These are phyloP conservation scores for Macadamia tetraphylla DNA, from an alignment of 164 flowering plant species.

Conservation along the genomic window DNA sequence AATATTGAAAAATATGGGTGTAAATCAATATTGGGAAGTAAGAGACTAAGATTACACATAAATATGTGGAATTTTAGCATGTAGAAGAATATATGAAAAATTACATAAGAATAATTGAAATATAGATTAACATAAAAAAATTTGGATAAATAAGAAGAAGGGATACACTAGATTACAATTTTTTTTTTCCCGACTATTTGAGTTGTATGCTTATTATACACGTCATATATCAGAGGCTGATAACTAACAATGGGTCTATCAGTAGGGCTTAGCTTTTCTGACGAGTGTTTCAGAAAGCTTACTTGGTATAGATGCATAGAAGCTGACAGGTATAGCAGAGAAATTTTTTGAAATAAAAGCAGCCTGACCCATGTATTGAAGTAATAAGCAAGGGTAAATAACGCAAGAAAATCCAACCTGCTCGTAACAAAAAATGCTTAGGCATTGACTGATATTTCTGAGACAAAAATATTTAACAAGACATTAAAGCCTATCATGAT, in stretches of 20 bases:
- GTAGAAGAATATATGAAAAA: too few species aligned
- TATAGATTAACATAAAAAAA: too few species aligned
- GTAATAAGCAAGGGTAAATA: conserved; percentile 59
- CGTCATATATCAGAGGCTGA: too few species aligned
- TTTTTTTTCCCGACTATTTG: too few species aligned
- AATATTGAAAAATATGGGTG: too few species aligned
- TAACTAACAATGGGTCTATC: not conserved
- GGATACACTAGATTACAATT: too few species aligned
- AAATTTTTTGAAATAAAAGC: conserved; percentile 69
- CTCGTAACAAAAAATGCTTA: not conserved
- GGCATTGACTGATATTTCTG: not conserved
- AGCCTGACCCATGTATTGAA: conserved; percentile 85
- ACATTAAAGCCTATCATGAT: not conserved
- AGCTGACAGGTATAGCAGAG: conserved; percentile 32
- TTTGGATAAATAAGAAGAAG: not conserved
- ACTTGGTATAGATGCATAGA: conserved; percentile 71
- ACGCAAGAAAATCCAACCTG: conserved; percentile 55
- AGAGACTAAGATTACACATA: too few species aligned
- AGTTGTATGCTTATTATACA: too few species aligned
- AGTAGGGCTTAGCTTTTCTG: not conserved
- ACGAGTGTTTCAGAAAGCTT: conserved; percentile 3
- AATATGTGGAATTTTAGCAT: too few species aligned
- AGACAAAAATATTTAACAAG: not conserved
- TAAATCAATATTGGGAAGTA: too few species aligned
- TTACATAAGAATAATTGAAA: too few species aligned